Conservation (phyloP, 2,329 filamentous ascomycete genomes). For the Claviceps spartinae region DNA sequence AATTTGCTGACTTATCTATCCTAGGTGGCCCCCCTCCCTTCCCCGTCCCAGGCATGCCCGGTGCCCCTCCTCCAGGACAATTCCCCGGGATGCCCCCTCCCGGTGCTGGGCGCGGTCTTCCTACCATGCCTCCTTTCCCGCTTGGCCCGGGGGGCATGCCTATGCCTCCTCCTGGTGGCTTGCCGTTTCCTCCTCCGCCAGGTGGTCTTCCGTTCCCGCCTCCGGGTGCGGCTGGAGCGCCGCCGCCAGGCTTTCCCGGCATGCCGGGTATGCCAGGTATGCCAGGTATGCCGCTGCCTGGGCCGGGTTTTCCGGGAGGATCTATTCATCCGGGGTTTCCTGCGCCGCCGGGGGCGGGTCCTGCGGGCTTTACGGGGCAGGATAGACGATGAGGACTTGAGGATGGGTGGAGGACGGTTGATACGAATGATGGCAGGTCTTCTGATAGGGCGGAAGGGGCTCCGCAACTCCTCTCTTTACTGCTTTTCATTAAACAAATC, state of each 20-base stretch:
- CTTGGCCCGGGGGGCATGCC: conserved; percentile 14
- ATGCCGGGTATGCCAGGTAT: conserved; percentile 13
- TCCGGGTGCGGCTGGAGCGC: conserved; percentile 13
- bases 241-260: conserved; percentile 19
- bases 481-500: background rate
- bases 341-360: background rate
- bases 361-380: conserved; percentile 21
- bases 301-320: conserved; percentile 30
- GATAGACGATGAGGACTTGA: conserved; percentile 21
- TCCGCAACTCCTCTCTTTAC: background rate
- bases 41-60: conserved; percentile 42
- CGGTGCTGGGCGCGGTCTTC: conserved; percentile 34
- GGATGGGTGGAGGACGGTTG: background rate
- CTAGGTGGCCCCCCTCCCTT: conserved; percentile 43
- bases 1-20: background rate
- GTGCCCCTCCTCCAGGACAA: conserved; percentile 23
- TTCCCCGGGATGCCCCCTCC: conserved; percentile 28
- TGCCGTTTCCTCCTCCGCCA: conserved; percentile 24
- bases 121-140: conserved; percentile 31
- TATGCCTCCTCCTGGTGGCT: conserved; percentile 29
- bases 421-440: background rate
- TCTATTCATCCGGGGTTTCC: conserved; percentile 16
- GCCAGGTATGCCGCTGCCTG: conserved; percentile 25
- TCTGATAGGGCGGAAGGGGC: background rate
- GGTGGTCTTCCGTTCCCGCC: conserved; percentile 26